Evolutionary conservation across 2,329 filamentous ascomycete genomes (phyloP).

Genomic region (Alternaria sp.): DNA sequence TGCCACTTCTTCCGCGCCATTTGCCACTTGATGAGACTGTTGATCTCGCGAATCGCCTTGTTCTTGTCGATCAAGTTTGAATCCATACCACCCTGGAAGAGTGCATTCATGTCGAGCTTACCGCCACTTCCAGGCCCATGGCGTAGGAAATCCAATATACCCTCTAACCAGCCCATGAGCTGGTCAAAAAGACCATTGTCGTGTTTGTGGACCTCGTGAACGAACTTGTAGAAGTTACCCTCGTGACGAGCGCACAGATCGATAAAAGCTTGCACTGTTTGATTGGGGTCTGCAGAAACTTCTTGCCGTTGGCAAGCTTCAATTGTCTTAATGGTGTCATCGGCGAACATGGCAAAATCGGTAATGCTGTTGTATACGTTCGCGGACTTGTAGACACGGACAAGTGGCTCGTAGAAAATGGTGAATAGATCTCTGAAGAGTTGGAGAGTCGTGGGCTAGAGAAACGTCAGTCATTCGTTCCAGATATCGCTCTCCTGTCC

Average conservation of each 20-base stretch:
- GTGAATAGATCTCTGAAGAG: constrained; percentile 96
- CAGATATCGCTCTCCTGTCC: neutral
- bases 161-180: constrained; percentile 96
- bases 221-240: constrained; percentile 98
- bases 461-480: constrained; percentile 24
- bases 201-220: constrained; percentile 96
- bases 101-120: constrained; percentile 90
- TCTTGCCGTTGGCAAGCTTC: constrained; percentile 75
- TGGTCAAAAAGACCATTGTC: constrained; percentile 96
- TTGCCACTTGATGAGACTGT: constrained; percentile 90
- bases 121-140: constrained; percentile 80
- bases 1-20: constrained; percentile 98
- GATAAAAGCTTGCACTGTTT: constrained; percentile 97
- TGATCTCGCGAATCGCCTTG: constrained; percentile 79
- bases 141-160: constrained; percentile 90
- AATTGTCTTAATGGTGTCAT: constrained; percentile 87
- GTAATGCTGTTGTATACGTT: constrained; percentile 98
- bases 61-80: constrained; percentile 73
- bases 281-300: constrained; percentile 93
- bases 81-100: constrained; percentile 82
- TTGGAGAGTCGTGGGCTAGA: constrained; percentile 84
- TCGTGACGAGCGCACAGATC: constrained; percentile 95
- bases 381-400: constrained; percentile 96
- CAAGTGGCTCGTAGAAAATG: constrained; percentile 97
- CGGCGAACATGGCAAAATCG: constrained; percentile 91